Percentiles rank a stretch among this genome's conserved stretches.
phyloP scores from a whole-genome alignment of 2,329 filamentous ascomycete genomes.

The Penicillium sp. region DNA sequence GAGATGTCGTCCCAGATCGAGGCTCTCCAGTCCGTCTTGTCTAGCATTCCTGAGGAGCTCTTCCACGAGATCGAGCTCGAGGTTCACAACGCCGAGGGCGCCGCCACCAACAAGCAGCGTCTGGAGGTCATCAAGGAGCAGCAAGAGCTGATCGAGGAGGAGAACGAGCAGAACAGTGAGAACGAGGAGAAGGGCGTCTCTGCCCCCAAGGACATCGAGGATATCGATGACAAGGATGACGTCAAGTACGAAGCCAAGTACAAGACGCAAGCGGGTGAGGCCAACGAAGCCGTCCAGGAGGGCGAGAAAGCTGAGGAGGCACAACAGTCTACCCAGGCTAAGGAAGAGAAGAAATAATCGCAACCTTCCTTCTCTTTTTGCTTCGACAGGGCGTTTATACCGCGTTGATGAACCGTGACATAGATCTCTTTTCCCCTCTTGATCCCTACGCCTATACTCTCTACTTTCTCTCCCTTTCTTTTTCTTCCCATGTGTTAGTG shows the following conservation, averaged over 20 bases:
- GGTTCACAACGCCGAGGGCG: constrained; percentile 91
- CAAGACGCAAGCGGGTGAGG: no score
- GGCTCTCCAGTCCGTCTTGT: constrained; percentile 81
- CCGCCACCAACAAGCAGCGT: constrained; percentile 96
- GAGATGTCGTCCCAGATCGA: constrained; percentile 87
- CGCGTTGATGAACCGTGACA: no score
- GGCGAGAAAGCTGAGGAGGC: constrained; percentile 31
- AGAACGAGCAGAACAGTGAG: constrained; percentile 81
- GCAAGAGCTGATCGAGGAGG: constrained; percentile 93
- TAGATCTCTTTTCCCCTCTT: no score
- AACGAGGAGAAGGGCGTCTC: constrained; percentile 66
- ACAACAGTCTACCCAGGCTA: constrained; percentile 10
- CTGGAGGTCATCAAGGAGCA: constrained; percentile 97
- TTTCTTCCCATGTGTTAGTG: no score
- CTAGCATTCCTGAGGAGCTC: constrained; percentile 89
- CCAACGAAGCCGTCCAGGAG: constrained; percentile 37
- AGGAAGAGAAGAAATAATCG: constrained; percentile 27
- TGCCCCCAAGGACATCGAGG: constrained; percentile 72
- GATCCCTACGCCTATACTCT: no score
- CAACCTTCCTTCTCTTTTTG: no score
- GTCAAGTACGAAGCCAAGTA: no score
- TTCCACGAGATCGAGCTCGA: constrained; percentile 99
- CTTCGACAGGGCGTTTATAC: no score
- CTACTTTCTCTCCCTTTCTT: no score
- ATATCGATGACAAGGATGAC: constrained; percentile 89